These are phyloP conservation scores for Chrysanthemum makinoi DNA, from an alignment of 129 eudicot species.

Conservation along the genomic window DNA sequence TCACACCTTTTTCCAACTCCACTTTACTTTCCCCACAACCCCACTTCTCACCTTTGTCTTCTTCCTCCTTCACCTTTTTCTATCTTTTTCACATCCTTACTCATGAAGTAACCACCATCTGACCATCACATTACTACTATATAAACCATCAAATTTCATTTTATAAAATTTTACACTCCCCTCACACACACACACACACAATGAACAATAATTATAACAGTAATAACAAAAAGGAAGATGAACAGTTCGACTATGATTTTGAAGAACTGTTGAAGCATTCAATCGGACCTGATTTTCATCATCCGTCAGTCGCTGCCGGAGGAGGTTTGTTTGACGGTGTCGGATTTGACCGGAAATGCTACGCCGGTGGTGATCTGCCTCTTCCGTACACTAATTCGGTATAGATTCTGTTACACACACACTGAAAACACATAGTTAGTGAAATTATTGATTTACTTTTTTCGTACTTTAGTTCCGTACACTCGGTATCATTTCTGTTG, in stretches of 20 bases:
- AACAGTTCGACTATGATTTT: slow-evolving; percentile 22
- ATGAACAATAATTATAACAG: slow-evolving; percentile 20
- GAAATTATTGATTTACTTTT: too few relatives aligned
- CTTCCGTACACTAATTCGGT: too few relatives aligned
- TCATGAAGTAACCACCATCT: slow-evolving; percentile 11
- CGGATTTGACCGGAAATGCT: slow-evolving; percentile 19
- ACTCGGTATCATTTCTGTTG: too few relatives aligned
- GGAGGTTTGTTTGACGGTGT: slow-evolving; percentile 7
- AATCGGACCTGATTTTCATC: slow-evolving; percentile 13
- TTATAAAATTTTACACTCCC: slow-evolving; percentile 2
- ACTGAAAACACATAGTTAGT: too few relatives aligned
- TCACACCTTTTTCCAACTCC: not conserved
- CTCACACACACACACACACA: not conserved
- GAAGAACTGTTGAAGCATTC: slow-evolving; percentile 21
- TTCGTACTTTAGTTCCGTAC: too few relatives aligned
- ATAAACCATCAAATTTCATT: not conserved
- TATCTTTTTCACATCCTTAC: not conserved
- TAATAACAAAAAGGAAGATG: slow-evolving; percentile 19
- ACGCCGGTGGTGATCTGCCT: slow-evolving; percentile 9
- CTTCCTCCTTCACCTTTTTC: not conserved
- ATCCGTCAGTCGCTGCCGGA: not conserved
- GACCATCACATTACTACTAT: not conserved
- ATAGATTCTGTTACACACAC: too few relatives aligned
- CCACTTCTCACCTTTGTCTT: too few relatives aligned
- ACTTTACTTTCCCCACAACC: too few relatives aligned